Evolutionary conservation across 1,284 basidiomycete genomes (phyloP), one percentile per base, ranked within the genome.

Genomic region (Testicularia cyperi): DNA sequence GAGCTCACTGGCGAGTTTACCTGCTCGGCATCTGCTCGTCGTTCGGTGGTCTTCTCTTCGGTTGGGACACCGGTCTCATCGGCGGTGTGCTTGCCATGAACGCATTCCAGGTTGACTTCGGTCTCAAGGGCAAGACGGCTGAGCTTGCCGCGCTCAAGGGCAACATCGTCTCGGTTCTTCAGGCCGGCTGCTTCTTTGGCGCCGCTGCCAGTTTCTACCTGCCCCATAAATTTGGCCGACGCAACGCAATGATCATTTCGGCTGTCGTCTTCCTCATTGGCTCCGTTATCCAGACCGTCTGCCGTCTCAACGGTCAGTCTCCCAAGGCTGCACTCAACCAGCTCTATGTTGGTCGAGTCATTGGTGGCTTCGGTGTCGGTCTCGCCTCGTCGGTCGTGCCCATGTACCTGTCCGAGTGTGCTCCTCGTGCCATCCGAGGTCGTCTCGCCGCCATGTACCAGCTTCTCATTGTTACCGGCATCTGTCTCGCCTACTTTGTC

Each of bases 401-500:
- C 25, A 75, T 73, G 16, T 77, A 76, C 33, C 67, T 74, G 24
- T 55, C 61, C 16, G 62, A 73, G 39, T 70, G 68, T 45, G 67
- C 68, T 16, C 72, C 73, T 27, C 64, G 68, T 22, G 53, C 71
- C 21, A 70, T 74, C n/a, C 75, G 76, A 27, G 76, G 75, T 36
- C 39, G 76, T 18, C 67, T 78, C 35, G 75, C 75, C 15, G 74
- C 69, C 36, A 75, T 74, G 49, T 81, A 80, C 78, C 80, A 81
- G 63, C 72, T 80, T 4, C 53, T 67, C 25, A 67, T 62, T 33
- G 70, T 72, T 20, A 61, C 65, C 23, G 72, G 72, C 35, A 73
- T 72, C 44, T 62, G 46, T 23, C 2, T 64, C 15, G 46, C 55
- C 39, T 58, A 54, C 31, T 58, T 54, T 37, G 40, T 58, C 49